Base-by-base conservation (phyloP, 257 asterid genomes). In the Plectranthus barbatus region DNA sequence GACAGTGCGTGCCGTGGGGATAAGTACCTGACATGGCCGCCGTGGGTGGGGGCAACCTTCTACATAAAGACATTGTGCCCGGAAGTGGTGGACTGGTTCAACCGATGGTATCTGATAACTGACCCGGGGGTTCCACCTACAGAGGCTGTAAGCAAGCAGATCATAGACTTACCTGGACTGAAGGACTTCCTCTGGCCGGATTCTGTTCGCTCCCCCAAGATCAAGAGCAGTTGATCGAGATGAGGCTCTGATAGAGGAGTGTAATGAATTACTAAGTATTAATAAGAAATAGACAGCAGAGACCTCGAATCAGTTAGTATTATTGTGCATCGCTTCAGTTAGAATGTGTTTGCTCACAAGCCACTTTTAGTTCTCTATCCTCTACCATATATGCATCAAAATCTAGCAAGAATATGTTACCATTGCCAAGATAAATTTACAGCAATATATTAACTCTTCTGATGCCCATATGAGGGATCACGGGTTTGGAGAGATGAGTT, bases 1-100 rank as follows among this genome's bases (percentile, higher is more conserved):
- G 6, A 62, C 40, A 72, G 90, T 41, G 91, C 86, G 0, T 73
- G 92, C 62, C 87, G 86, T 2, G 90, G 92, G 2, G 95, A 88
- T 75, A 77, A 60, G 69, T 78, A 83, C 71, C 37, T 88, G 26
- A 75, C 80, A 0, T 75, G 71, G 41, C 92, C 95, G 0, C 37
- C 66, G 9, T 88, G 95, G 96, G 37, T 78, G 56, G 66, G 56
- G 57, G 9, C 81, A 5, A 56, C 69, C 15, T 74, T 81, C 57
- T 60, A 45, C 10, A 19, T 68, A 19, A 76, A 74, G 68, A 62
- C 61, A 6, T n/a, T 83, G 13, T 74, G 71, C 40, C 87, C 86
- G 1, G 90, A 88, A 62, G 74, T 72, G 0, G 31, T 72, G 0
- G 89, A 85, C 29, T 76, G 85, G 91, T 64, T 85, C 54, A 80